A percentile compares a stretch with the other conserved stretches of the same genome.
These are phyloP conservation scores for Diospyros lotus DNA, from an alignment of 148 eudicot genomes.

Conservation along the genomic window DNA sequence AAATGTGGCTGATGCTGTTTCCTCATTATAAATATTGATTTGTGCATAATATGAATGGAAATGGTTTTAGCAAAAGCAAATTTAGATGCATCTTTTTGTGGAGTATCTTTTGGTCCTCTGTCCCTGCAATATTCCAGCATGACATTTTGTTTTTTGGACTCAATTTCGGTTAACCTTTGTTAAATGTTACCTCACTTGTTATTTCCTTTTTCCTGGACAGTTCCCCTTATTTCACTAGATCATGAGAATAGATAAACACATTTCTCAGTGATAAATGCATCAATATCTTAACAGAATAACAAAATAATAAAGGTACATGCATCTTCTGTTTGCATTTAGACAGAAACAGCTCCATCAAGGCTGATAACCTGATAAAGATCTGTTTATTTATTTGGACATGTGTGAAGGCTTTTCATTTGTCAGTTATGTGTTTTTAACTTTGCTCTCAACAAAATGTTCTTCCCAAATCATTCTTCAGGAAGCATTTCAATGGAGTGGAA, in stretches of 20 bases:
- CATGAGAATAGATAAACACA: not conserved
- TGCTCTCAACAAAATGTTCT: not conserved
- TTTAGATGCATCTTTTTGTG: not conserved
- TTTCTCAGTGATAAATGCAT: not conserved
- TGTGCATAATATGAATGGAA: not conserved
- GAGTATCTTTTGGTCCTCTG: not conserved
- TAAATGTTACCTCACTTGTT: too few species aligned
- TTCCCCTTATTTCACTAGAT: not conserved
- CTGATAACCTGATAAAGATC: not conserved
- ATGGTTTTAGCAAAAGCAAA: constrained; percentile 4
- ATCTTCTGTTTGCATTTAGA: not conserved
- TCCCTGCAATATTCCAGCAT: not conserved
- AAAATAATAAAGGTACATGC: not conserved
- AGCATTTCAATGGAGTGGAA: constrained; percentile 23
- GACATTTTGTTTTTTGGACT: not conserved
- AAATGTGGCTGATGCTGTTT: not conserved
- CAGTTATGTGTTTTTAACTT: not conserved
- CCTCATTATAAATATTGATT: too few species aligned
- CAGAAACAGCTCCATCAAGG: not conserved
- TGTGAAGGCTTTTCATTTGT: not conserved
- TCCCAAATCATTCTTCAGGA: constrained; percentile 17
- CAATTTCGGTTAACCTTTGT: too few species aligned
- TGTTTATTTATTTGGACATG: not conserved
- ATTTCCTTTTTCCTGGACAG: not conserved
- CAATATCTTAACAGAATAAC: not conserved